Evolutionary conservation across 208 protist genomes (phyloP).

Genomic region (Polymyxa betae): DNA sequence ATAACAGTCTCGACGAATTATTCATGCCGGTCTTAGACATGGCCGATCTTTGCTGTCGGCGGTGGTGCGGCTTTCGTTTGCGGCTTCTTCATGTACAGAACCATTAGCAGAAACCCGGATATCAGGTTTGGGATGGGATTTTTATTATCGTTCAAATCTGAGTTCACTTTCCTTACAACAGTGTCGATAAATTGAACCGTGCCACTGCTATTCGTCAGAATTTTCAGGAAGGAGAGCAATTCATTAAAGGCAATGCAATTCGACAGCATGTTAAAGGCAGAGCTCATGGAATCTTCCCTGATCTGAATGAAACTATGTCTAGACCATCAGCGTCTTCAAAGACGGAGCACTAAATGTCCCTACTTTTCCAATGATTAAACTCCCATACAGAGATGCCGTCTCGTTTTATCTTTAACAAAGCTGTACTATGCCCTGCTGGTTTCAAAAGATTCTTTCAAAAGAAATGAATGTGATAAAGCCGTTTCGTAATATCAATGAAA

Average conservation of each 20-base stretch:
- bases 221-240: background rate
- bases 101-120: background rate
- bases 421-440: too few relatives aligned
- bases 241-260: background rate
- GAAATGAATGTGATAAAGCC: background rate
- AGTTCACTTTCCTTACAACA: background rate
- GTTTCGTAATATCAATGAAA: background rate
- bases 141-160: background rate
- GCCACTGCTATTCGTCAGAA: background rate
- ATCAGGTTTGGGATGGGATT: background rate
- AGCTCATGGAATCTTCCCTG: background rate
- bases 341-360: background rate
- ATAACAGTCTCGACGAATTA: too few relatives aligned
- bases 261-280: background rate
- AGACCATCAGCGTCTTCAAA: too few relatives aligned
- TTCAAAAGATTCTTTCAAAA: too few relatives aligned
- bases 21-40: background rate
- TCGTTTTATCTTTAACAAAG: too few relatives aligned
- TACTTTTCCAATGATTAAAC: background rate
- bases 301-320: background rate
- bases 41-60: background rate
- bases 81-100: background rate
- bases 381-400: too few relatives aligned
- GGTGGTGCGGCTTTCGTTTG: background rate
- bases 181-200: background rate